phyloP scores from a whole-genome alignment of 192 early-diverging fungal genomes.

The Rhizophagus prolifer region DNA sequence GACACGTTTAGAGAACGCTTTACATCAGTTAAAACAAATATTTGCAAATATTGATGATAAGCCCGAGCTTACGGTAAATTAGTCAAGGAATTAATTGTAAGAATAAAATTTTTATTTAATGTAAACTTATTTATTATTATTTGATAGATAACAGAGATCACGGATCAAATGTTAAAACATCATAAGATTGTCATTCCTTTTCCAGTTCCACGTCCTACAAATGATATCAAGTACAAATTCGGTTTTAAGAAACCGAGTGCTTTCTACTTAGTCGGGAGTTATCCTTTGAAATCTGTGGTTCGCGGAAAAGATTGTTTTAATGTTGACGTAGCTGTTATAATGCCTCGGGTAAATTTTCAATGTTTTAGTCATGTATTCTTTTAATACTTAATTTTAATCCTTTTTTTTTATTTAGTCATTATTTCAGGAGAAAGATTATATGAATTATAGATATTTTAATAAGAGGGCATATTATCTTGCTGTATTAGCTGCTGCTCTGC shows the following conservation, averaged over 20 bases:
- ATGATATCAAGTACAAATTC: constrained; percentile 75
- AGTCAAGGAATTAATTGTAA: neutral
- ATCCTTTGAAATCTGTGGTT: constrained; percentile 72
- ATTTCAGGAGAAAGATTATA: constrained; percentile 90
- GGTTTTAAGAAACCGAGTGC: constrained; percentile 71
- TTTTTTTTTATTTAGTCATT: constrained; percentile 42
- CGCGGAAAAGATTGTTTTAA: constrained; percentile 63
- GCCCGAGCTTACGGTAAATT: constrained; percentile 51
- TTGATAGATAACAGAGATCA: constrained; percentile 44
- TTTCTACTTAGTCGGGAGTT: constrained; percentile 86
- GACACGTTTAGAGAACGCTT: constrained; percentile 59
- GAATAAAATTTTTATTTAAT: neutral
- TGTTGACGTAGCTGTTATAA: constrained; percentile 89
- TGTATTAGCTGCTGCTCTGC: constrained; percentile 61
- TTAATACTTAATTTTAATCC: neutral
- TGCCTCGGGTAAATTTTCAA: constrained; percentile 63
- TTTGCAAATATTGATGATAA: constrained; percentile 60
- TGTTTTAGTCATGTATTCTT: constrained; percentile 1
- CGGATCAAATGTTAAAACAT: constrained; percentile 51
- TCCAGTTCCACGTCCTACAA: constrained; percentile 71
- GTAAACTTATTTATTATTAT: neutral
- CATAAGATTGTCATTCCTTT: constrained; percentile 67
- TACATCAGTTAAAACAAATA: constrained; percentile 67
- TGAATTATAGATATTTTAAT: constrained; percentile 94
- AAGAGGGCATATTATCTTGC: constrained; percentile 93